Percentiles rank a stretch among this genome's conserved stretches.
These are phyloP conservation scores for Solanum boliviense DNA, from an alignment of 257 asterid species.

Conservation along the genomic window DNA sequence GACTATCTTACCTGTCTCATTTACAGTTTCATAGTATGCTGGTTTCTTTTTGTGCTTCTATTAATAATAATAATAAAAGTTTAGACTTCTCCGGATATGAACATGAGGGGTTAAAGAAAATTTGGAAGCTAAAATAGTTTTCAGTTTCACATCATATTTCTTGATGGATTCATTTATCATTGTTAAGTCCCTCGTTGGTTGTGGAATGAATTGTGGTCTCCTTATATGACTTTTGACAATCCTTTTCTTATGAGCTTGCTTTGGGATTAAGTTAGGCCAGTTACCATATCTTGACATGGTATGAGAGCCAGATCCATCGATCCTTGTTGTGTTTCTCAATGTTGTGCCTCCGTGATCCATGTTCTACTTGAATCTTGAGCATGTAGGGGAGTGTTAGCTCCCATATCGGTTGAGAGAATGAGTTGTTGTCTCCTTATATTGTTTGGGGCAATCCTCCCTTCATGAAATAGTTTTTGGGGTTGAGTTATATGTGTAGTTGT, in stretches of 20 bases:
- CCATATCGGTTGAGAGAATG: not conserved
- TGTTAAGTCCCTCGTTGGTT: not conserved
- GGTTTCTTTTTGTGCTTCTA: not conserved
- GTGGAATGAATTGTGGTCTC: not conserved
- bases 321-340: not conserved
- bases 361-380: not conserved
- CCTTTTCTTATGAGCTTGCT: not conserved
- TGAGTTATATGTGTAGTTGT: not conserved
- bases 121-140: not conserved
- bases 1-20: constrained; percentile 6
- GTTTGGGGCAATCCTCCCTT: not conserved
- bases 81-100: not conserved
- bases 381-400: not conserved
- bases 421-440: not conserved
- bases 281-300: not conserved
- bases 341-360: not conserved
- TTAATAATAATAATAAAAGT: not conserved
- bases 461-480: not conserved
- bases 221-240: not conserved
- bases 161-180: not conserved
- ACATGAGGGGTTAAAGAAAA: not conserved
- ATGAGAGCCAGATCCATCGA: not conserved
- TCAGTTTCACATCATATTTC: not conserved
- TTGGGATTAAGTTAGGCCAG: not conserved
- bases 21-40: not conserved